Evolutionary conservation across 2,329 filamentous ascomycete genomes (phyloP).

Genomic region (Xylaria sp.): DNA sequence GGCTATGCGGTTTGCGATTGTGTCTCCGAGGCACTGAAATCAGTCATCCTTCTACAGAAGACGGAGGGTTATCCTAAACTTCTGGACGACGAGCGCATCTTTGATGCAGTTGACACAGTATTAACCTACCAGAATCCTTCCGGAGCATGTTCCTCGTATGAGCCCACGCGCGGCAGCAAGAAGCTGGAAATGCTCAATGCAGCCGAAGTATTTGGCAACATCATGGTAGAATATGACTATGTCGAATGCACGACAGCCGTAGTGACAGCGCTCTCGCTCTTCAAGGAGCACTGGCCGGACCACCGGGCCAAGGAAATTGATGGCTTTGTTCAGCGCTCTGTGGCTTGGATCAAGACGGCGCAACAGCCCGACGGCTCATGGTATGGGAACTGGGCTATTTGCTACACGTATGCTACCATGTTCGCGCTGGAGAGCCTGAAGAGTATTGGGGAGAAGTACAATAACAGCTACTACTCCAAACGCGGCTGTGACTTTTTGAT

Average conservation of each 20-base stretch:
- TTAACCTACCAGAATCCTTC: slow-evolving; percentile 88
- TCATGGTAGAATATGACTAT: slow-evolving; percentile 99
- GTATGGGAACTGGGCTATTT: slow-evolving; percentile 98
- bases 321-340: slow-evolving; percentile 72
- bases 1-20: slow-evolving; percentile 97
- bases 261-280: slow-evolving; percentile 84
- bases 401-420: slow-evolving; percentile 96
- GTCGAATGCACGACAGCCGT: slow-evolving; percentile 97
- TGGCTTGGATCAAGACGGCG: slow-evolving; percentile 80
- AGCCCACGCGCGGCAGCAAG: slow-evolving; percentile 77
- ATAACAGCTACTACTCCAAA: slow-evolving; percentile 71
- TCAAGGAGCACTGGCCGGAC: slow-evolving; percentile 78
- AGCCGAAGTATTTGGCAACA: slow-evolving; percentile 92
- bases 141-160: slow-evolving; percentile 90
- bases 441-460: slow-evolving; percentile 81
- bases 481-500: slow-evolving; percentile 86
- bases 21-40: slow-evolving; percentile 87
- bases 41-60: slow-evolving; percentile 83
- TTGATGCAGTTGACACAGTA: slow-evolving; percentile 88
- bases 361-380: slow-evolving; percentile 87
- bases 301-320: slow-evolving; percentile 81
- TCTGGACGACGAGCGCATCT: slow-evolving; percentile 77
- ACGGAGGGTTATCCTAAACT: slow-evolving; percentile 75
- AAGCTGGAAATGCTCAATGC: slow-evolving; percentile 88
- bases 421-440: slow-evolving; percentile 89